Percentiles rank a stretch among this genome's conserved stretches.
phyloP scores from a whole-genome alignment of 1,284 basidiomycete genomes.

The Ganoderma multipileum region DNA sequence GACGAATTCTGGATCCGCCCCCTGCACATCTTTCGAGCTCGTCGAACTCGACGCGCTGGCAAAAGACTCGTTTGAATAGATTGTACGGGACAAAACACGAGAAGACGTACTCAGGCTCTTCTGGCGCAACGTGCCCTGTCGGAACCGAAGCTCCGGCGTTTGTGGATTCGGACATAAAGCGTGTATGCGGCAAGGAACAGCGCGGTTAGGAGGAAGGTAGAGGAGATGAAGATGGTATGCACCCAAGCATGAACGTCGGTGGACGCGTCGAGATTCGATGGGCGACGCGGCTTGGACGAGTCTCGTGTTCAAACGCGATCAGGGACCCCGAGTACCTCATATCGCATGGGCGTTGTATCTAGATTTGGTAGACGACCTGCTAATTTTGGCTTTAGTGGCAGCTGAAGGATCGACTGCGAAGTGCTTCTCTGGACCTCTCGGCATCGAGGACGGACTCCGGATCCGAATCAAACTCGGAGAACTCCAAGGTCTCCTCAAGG shows the following conservation, averaged over 20 bases:
- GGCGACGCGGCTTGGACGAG: not conserved
- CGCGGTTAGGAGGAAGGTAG: not conserved
- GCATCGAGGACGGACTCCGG: not conserved
- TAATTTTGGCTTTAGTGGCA: not conserved
- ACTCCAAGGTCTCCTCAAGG: too few relatives aligned
- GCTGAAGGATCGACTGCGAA: not conserved
- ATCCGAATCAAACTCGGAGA: not conserved
- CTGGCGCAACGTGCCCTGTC: not conserved
- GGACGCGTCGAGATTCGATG: not conserved
- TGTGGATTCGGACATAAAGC: constrained; percentile 17
- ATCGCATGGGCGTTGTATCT: not conserved
- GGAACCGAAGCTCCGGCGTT: not conserved
- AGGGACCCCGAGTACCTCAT: not conserved
- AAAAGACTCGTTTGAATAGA: not conserved
- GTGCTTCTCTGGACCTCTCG: not conserved
- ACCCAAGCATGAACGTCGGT: not conserved
- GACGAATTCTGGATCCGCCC: constrained; percentile 40
- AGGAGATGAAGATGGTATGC: not conserved
- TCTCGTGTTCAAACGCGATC: not conserved
- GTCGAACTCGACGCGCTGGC: not conserved
- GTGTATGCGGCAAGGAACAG: not conserved
- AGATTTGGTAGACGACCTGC: not conserved
- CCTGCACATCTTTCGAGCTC: not conserved
- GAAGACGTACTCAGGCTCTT: constrained; percentile 6
- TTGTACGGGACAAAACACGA: not conserved